Conservation (phyloP, 805 yeast genomes). For the Zygosaccharomyces bailii region DNA sequence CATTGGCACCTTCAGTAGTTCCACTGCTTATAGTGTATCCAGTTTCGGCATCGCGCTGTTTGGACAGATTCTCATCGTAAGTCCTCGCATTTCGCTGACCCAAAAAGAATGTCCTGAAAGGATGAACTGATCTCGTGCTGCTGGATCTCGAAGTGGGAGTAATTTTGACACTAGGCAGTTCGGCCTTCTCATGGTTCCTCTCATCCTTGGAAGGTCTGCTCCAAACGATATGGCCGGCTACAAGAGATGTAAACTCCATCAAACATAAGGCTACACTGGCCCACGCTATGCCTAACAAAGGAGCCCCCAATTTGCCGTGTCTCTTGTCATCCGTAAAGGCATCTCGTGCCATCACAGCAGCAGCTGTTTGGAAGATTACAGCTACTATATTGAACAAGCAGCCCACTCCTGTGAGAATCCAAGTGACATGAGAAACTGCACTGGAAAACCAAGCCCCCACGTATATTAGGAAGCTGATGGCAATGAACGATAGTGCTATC, state of each 20-base stretch:
- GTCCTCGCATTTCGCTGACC: constrained; percentile 36
- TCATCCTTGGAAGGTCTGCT: constrained; percentile 1
- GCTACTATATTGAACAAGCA: constrained; percentile 56
- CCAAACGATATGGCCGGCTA: not conserved
- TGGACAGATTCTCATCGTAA: constrained; percentile 23
- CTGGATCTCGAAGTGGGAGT: constrained; percentile 38
- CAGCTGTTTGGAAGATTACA: constrained; percentile 72
- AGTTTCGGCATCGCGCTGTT: constrained; percentile 9
- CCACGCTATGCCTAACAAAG: constrained; percentile 65
- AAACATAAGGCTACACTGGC: constrained; percentile 50
- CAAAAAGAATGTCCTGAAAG: constrained; percentile 43
- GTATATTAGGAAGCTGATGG: constrained; percentile 55
- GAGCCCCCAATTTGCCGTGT: constrained; percentile 50
- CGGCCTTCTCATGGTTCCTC: constrained; percentile 29
- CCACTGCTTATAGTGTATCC: not conserved
- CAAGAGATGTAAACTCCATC: constrained; percentile 12
- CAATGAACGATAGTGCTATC: constrained; percentile 58
- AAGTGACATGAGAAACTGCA: constrained; percentile 51
- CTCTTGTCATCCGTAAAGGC: constrained; percentile 53
- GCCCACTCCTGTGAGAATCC: constrained; percentile 50
- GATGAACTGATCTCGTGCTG: constrained; percentile 41
- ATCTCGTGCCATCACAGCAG: constrained; percentile 66
- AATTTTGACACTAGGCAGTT: constrained; percentile 43
- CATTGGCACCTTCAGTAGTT: not conserved
- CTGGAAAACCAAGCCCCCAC: constrained; percentile 54